Evolutionary conservation across 441 rosid genomes (phyloP), one percentile per base, ranked within the genome.

Genomic region (Gossypium davidsonii): DNA sequence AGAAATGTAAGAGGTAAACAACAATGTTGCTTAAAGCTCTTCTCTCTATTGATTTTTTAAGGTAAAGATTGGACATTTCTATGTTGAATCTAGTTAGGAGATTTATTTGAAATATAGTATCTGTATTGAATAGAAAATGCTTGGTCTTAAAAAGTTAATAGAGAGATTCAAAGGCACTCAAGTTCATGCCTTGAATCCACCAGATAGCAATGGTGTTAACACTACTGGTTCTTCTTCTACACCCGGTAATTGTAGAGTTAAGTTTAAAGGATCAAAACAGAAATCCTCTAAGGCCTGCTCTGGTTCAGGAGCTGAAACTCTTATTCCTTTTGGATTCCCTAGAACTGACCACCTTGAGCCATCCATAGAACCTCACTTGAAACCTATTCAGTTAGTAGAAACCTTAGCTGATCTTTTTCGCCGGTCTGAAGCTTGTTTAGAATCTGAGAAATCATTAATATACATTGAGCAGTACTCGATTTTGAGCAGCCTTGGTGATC

Each of bases 161-260:
- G 97, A 94, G 67, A 88, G 83, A 72, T 86, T 89, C 70, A 91
- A 88, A 76, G 81, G 90, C 75, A 76, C 86, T 25, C 98, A 90
- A 79, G 84, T 92, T 61, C 90, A 89, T 65, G 90, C 93, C 70
- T 75, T 91, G 48, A 80, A 49, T 59, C 71, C 87, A 39, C 84
- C 85, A 6, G 94, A 86, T 58, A 70, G 81, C 18, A 67, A 74
- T 57, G 37, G 78, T 49, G 81, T 87, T 53, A 67, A 58, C 77
- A 68, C 61, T 31, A 48, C 26, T 11, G 76, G 59, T 11, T 26
- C 60, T 58, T 62, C 76, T 65, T 56, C 74, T 12, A 64, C 39
- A 1, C 76, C 78, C 9, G 62, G 77, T 76, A 84, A 55, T 55
- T 83, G 72, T 66, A 85, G 79, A 49, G 68, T 72, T 44, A 82